Evolutionary conservation across 495 filamentous ascomycete genomes (phyloP).

Genomic region (Lepidopterella palustris): DNA sequence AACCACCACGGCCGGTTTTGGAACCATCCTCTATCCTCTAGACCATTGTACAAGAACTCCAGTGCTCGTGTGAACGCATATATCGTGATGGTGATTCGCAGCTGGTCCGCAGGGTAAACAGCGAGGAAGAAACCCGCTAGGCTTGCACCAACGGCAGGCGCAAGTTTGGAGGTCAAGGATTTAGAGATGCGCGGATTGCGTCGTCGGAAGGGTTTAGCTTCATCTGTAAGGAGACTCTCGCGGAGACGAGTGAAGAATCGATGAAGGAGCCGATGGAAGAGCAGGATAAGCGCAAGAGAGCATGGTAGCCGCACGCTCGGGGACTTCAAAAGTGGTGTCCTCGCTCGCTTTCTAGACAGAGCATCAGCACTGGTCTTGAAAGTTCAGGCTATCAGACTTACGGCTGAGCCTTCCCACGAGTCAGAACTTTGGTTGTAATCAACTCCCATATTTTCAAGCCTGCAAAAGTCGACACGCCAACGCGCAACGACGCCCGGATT

Average conservation of each 20-base stretch:
- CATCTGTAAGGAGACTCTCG: conserved; percentile 63
- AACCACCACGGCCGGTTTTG: conserved; percentile 76
- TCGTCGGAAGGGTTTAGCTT: conserved; percentile 67
- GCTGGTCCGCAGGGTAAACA: conserved; percentile 67
- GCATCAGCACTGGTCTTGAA: neutral
- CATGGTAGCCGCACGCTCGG: conserved; percentile 70
- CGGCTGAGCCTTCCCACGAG: conserved; percentile 38
- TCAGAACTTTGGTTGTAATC: conserved; percentile 38
- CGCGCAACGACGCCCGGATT: conserved; percentile 66
- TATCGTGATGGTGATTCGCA: conserved; percentile 72
- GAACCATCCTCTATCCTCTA: conserved; percentile 75
- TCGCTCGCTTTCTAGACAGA: conserved; percentile 34
- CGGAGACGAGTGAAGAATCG: conserved; percentile 83
- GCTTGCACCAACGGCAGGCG: conserved; percentile 82
- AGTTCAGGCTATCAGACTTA: conserved; percentile 20
- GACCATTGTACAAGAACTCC: conserved; percentile 79
- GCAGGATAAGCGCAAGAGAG: conserved; percentile 73
- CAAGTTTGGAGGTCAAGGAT: conserved; percentile 70
- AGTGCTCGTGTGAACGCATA: conserved; percentile 70
- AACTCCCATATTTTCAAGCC: conserved; percentile 63
- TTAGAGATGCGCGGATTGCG: conserved; percentile 71
- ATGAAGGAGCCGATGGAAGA: conserved; percentile 82
- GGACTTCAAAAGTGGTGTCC: conserved; percentile 54
- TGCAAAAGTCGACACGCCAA: conserved; percentile 64
- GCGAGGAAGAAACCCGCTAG: conserved; percentile 76